Evolutionary conservation across 345 rosid genomes (phyloP), one percentile per base, ranked within the genome.

Genomic region (Salix dunnii): DNA sequence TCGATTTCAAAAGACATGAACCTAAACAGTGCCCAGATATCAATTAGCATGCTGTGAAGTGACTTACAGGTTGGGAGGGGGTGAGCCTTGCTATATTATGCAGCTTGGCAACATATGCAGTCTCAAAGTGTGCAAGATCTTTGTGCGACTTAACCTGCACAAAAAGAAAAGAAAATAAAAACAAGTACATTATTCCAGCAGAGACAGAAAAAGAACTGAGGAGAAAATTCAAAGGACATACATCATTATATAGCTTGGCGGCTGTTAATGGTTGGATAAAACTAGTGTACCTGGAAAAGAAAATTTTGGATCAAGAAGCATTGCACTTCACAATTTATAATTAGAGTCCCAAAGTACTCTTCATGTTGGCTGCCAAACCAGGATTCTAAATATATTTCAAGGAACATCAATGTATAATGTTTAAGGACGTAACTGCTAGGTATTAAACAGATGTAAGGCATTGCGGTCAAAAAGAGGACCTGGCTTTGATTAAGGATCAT

Each of bases 201-300:
- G n/a, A 67, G 46, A n/a, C 58, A 48, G 66, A 65, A 73, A 71
- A 58, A 55, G 27, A 5, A 53, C 18, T 58, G 25, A 3, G 20
- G 4, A 35, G n/a, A 38, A 64, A 53, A 43, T 66, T 30, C 30
- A 71, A 80, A 79, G 66, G 58, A 70, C 87, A 63, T 87, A 92
- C 99, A 81, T 92, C 97, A 77, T 92, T 92, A 84, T 92, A 89
- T 53, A 96, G 87, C 86, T 94, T 96, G 17, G 97, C 88, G 74
- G 97, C 90, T 63, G 98, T 91, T 76, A 94, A 84, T 18, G 99
- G 99, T 72, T 96, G 98, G 78, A 96, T 89, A 86, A 92, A 96
- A 84, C 98, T 96, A 68, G 98, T 93, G 86, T 96, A 96, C 93
- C 99, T 93, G 84, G 77, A 75, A 76, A 80, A 71, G 67, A 82